These are phyloP conservation scores for Hymenoscyphus salicellus DNA, from an alignment of 2,329 filamentous ascomycete genomes.

Conservation along the genomic window DNA sequence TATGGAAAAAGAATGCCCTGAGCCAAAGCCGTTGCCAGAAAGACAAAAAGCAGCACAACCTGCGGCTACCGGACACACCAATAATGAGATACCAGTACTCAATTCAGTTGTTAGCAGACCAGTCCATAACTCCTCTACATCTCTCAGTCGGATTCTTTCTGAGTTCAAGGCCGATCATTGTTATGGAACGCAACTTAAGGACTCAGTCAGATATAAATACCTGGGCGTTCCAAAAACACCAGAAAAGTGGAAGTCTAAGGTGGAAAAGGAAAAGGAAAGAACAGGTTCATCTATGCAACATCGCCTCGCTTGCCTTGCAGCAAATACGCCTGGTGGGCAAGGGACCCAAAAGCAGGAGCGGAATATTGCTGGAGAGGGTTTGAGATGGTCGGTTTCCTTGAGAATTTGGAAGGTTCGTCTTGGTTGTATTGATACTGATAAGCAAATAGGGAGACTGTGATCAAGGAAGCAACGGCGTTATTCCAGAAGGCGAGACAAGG, in stretches of 20 bases:
- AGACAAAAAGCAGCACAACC: too few species aligned
- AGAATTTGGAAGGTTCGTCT: neutral
- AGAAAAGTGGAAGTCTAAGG: neutral
- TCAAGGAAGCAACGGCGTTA: neutral
- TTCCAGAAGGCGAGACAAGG: neutral
- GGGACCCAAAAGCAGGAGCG: neutral
- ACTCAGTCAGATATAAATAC: neutral
- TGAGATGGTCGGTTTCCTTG: neutral
- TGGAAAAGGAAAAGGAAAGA: neutral
- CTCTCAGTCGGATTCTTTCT: neutral
- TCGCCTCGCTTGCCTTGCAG: accelerated
- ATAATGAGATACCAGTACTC: too few species aligned
- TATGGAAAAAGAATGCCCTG: too few species aligned
- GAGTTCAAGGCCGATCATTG: neutral
- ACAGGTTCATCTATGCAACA: neutral
- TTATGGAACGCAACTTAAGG: neutral
- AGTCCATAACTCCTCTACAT: too few species aligned
- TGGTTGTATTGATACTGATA: neutral
- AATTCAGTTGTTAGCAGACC: too few species aligned
- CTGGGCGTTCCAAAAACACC: neutral
- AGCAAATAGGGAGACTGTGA: neutral
- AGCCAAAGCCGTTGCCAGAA: too few species aligned
- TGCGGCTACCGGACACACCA: too few species aligned
- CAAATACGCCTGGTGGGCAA: neutral
- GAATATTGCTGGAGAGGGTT: neutral